Conservation (phyloP, 225 moss, liverwort and hornwort genomes). For the Asterella californica region DNA sequence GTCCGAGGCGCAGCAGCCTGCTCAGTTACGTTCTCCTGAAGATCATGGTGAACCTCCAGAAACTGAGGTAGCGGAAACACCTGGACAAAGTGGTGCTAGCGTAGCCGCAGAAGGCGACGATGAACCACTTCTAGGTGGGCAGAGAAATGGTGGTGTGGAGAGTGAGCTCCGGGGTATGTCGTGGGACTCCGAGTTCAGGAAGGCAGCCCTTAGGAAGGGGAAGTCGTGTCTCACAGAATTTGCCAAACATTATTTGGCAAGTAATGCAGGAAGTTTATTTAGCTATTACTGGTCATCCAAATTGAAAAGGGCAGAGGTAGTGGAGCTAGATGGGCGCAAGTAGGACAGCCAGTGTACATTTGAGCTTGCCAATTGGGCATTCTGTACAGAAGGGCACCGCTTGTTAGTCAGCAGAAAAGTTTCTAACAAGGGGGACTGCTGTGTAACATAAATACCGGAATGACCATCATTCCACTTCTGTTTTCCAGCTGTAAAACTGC, state of each 20-base stretch:
- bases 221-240: constrained; percentile 53
- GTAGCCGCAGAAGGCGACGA: constrained; percentile 18
- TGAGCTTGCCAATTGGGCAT: background rate
- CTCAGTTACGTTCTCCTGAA: constrained; percentile 8
- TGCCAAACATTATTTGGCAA: constrained; percentile 57
- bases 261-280: constrained; percentile 78
- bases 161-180: constrained; percentile 42
- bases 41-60: constrained; percentile 30
- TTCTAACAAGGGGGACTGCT: background rate
- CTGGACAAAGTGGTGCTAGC: constrained; percentile 27
- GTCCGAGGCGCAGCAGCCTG: background rate
- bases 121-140: constrained; percentile 4
- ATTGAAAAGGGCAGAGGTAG: constrained; percentile 54
- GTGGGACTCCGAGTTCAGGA: constrained; percentile 41
- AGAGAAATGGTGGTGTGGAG: constrained; percentile 8
- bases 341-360: constrained; percentile 15
- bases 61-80: constrained; percentile 28
- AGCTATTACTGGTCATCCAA: constrained; percentile 88
- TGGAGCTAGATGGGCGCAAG: constrained; percentile 69
- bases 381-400: background rate
- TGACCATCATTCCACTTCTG: background rate
- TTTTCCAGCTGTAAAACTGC: background rate
- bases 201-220: constrained; percentile 28
- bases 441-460: background rate
- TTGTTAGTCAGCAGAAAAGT: background rate